Evolutionary conservation across 768 basidiomycete species (phyloP).

Genomic region (Hygrocybe coccinea): DNA sequence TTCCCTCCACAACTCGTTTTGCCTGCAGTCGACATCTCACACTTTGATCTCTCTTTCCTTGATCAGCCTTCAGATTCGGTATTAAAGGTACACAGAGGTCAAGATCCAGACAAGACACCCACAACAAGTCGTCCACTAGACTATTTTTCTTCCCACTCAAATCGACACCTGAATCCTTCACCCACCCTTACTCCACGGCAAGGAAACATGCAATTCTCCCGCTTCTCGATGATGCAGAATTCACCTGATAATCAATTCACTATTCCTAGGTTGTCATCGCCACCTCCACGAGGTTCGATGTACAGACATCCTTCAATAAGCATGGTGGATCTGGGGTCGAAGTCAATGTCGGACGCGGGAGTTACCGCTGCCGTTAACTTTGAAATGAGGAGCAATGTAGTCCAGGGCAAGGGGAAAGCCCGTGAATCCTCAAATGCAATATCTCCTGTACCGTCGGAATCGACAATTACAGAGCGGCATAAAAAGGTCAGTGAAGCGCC

Average conservation of each 20-base stretch:
- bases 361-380: constrained; percentile 3
- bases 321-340: constrained; percentile 50
- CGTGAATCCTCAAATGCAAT: background rate
- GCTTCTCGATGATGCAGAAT: background rate
- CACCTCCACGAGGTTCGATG: constrained; percentile 36
- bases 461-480: constrained; percentile 13
- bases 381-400: background rate
- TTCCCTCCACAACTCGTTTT: constrained; percentile 15
- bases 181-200: constrained; percentile 2
- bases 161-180: background rate
- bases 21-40: constrained; percentile 28
- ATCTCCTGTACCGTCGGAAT: background rate
- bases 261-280: constrained; percentile 6
- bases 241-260: background rate
- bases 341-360: constrained; percentile 26
- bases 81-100: constrained; percentile 8
- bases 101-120: constrained; percentile 3
- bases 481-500: constrained; percentile 33
- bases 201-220: background rate
- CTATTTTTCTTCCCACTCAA: constrained; percentile 6
- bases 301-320: constrained; percentile 60
- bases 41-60: constrained; percentile 33
- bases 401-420: constrained; percentile 5
- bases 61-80: constrained; percentile 1
- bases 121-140: constrained; percentile 3